Evolutionary conservation across 768 basidiomycete genomes (phyloP).

Genomic region (Pulveroboletus sp.): DNA sequence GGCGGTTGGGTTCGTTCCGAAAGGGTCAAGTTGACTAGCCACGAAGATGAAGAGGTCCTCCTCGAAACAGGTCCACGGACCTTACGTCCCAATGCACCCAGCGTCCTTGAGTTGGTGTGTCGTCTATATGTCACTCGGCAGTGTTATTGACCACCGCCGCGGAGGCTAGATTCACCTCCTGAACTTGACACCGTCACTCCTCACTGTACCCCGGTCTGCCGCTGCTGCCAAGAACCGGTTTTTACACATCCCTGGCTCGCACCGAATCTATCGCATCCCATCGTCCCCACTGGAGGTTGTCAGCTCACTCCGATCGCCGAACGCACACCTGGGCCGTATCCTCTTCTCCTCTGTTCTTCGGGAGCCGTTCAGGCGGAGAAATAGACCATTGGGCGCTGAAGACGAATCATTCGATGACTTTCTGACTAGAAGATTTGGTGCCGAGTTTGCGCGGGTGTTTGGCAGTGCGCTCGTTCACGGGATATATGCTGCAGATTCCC

Average conservation of each 20-base stretch:
- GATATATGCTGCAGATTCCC: slow-evolving; percentile 85
- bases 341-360: slow-evolving; percentile 51
- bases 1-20: slow-evolving; percentile 88
- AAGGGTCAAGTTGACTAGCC: slow-evolving; percentile 35
- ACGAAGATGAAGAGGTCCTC: slow-evolving; percentile 41
- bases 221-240: slow-evolving; percentile 77
- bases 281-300: slow-evolving; percentile 34
- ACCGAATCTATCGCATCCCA: slow-evolving; percentile 52
- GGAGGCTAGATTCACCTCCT: slow-evolving; percentile 70
- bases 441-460: slow-evolving; percentile 64
- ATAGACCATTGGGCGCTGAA: slow-evolving; percentile 33
- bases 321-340: slow-evolving; percentile 34
- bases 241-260: slow-evolving; percentile 49
- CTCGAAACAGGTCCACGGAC: slow-evolving; percentile 88
- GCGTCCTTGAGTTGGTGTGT: slow-evolving; percentile 74
- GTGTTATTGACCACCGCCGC: slow-evolving; percentile 9
- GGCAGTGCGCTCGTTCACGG: slow-evolving; percentile 86
- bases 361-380: slow-evolving; percentile 54
- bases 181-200: slow-evolving; percentile 49
- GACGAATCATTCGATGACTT: slow-evolving; percentile 87
- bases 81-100: slow-evolving; percentile 67
- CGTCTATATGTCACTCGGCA: slow-evolving; percentile 1
- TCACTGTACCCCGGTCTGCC: slow-evolving; percentile 62
- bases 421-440: slow-evolving; percentile 67
- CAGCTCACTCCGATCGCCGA: slow-evolving; percentile 30